Evolutionary conservation across 768 basidiomycete species (phyloP).

Genomic region (Phylloporus arenicola): DNA sequence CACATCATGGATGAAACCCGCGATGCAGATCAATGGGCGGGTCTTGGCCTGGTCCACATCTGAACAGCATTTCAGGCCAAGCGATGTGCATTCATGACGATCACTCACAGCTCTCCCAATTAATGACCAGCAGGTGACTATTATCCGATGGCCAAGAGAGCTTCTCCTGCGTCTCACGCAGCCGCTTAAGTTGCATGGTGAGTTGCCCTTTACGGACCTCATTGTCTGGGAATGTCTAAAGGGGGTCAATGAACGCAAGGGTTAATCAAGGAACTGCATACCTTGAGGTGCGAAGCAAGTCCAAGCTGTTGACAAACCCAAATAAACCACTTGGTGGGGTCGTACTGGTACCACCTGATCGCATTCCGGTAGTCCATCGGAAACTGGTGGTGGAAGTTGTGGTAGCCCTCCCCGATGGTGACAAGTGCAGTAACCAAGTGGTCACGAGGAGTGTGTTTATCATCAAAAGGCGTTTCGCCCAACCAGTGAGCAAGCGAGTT

Average conservation of each 20-base stretch:
- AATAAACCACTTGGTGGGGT: constrained; percentile 92
- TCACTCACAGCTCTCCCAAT: constrained; percentile 78
- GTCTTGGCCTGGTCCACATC: constrained; percentile 76
- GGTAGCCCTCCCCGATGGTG: constrained; percentile 94
- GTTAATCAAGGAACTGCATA: constrained; percentile 1
- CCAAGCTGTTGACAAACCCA: constrained; percentile 44
- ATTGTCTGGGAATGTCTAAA: constrained; percentile 56
- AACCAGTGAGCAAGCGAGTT: constrained; percentile 97
- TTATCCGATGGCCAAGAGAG: constrained; percentile 76
- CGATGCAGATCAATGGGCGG: constrained; percentile 78
- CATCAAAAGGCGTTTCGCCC: constrained; percentile 88
- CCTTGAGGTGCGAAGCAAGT: constrained; percentile 54
- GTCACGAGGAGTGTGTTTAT: constrained; percentile 90
- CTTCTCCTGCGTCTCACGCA: constrained; percentile 70
- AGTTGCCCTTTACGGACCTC: constrained; percentile 83
- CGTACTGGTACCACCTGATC: constrained; percentile 87
- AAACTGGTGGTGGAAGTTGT: constrained; percentile 97
- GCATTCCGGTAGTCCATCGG: constrained; percentile 98
- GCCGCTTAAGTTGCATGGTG: constrained; percentile 89
- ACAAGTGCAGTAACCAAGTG: constrained; percentile 84
- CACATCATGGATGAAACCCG: constrained; percentile 92
- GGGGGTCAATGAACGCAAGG: background rate
- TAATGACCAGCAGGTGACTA: constrained; percentile 73
- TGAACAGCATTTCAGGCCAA: constrained; percentile 24
- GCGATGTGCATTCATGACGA: background rate